Evolutionary conservation across 2,329 filamentous ascomycete species (phyloP).

Genomic region (Rutstroemia sp.): DNA sequence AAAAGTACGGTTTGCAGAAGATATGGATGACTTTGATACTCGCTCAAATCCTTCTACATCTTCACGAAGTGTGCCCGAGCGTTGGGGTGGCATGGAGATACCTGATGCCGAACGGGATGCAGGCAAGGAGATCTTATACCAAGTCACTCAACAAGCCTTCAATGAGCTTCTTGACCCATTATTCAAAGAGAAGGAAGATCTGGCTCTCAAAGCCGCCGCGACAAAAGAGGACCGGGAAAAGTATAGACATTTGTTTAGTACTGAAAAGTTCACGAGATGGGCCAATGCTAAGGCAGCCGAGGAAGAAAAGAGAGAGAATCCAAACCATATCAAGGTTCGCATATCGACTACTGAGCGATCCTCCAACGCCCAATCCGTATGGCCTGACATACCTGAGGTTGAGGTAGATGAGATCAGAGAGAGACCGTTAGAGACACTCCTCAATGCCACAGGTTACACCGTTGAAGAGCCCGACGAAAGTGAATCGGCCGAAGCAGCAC

Average conservation of each 20-base stretch:
- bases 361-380: conserved; percentile 6
- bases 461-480: conserved; percentile 25
- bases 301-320: conserved; percentile 4
- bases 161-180: conserved; percentile 86
- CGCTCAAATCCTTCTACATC: conserved; percentile 67
- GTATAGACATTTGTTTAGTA: conserved; percentile 42
- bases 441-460: conserved; percentile 23
- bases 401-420: conserved; percentile 26
- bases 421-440: conserved; percentile 22
- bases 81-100: conserved; percentile 72
- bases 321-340: not conserved
- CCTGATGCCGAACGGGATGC: conserved; percentile 75
- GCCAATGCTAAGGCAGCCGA: conserved; percentile 17
- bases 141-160: conserved; percentile 85
- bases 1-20: conserved; percentile 70
- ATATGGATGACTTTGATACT: conserved; percentile 60
- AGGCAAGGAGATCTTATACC: conserved; percentile 69
- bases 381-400: conserved; percentile 18
- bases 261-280: conserved; percentile 33
- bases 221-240: conserved; percentile 55
- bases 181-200: conserved; percentile 74
- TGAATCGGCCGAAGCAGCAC: not conserved
- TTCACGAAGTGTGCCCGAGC: conserved; percentile 63
- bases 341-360: not conserved
- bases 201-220: conserved; percentile 59